Evolutionary conservation across 306 rosid genomes (phyloP).

Genomic region (Cicer arietinum): DNA sequence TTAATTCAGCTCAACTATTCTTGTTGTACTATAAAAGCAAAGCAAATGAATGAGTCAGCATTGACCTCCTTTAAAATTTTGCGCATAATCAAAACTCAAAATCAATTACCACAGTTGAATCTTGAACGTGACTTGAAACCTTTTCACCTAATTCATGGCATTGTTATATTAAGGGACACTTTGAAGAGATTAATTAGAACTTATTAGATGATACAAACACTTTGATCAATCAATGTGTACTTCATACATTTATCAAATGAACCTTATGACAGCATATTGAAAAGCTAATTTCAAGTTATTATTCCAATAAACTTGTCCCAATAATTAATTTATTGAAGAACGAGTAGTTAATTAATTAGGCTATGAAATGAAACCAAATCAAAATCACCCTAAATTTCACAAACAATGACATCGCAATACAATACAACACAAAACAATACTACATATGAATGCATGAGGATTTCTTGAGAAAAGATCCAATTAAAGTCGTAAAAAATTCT

Average conservation of each 20-base stretch:
- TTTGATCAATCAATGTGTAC: not conserved
- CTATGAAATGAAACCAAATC: not conserved
- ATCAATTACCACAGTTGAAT: too few relatives aligned
- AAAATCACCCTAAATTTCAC: not conserved
- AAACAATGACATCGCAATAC: not conserved
- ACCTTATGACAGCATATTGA: not conserved
- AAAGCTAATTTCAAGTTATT: not conserved
- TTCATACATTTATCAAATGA: not conserved
- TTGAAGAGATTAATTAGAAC: too few relatives aligned
- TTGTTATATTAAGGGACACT: too few relatives aligned
- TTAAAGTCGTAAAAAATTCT: not conserved
- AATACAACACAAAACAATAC: not conserved
- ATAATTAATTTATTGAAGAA: not conserved
- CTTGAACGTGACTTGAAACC: too few relatives aligned
- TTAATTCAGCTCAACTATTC: not conserved
- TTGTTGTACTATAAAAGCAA: not conserved
- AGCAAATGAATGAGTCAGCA: slow-evolving; percentile 24
- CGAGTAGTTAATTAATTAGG: not conserved
- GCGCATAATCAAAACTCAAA: not conserved
- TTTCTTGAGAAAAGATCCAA: not conserved
- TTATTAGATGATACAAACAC: not conserved
- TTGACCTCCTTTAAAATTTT: not conserved
- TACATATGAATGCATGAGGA: not conserved
- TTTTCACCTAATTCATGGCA: too few relatives aligned
- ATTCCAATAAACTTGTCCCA: not conserved